A percentile compares a stretch with the other conserved stretches of the same genome.
phyloP scores from a whole-genome alignment of 257 asterid genomes.

The Nicotiana attenuata region DNA sequence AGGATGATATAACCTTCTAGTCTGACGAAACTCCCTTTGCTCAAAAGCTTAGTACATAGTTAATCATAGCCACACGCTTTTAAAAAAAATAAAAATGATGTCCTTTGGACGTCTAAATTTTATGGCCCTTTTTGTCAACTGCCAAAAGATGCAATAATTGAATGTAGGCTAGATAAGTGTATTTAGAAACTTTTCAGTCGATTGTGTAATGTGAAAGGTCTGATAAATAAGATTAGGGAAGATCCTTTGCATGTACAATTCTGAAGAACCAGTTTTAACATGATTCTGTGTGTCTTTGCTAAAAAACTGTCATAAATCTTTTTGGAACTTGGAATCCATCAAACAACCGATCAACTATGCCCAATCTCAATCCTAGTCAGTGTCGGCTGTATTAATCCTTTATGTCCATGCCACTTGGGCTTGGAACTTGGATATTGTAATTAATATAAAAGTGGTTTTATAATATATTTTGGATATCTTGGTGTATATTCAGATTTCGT shows the following conservation, averaged over 20 bases:
- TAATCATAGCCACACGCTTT: background rate
- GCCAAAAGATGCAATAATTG: constrained; percentile 1
- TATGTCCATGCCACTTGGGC: background rate
- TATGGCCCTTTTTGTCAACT: background rate
- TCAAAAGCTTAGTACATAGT: background rate
- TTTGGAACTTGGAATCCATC: background rate
- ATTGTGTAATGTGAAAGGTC: background rate
- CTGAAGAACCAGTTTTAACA: background rate
- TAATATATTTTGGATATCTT: background rate
- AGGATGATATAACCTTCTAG: background rate
- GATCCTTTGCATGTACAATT: background rate
- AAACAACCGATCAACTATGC: background rate
- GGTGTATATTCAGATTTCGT: background rate
- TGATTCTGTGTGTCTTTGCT: background rate
- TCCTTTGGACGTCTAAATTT: background rate
- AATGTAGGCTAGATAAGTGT: background rate
- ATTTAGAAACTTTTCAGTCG: background rate
- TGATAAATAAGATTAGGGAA: background rate
- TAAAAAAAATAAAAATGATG: background rate
- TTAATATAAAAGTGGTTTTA: background rate
- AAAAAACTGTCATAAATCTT: background rate
- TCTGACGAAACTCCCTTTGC: background rate
- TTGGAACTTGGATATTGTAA: background rate
- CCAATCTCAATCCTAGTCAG: background rate
- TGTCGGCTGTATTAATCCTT: background rate